Evolutionary conservation across 805 yeast genomes (phyloP), one percentile per base, ranked within the genome.

Genomic region (Candida pseudofarinosa): DNA sequence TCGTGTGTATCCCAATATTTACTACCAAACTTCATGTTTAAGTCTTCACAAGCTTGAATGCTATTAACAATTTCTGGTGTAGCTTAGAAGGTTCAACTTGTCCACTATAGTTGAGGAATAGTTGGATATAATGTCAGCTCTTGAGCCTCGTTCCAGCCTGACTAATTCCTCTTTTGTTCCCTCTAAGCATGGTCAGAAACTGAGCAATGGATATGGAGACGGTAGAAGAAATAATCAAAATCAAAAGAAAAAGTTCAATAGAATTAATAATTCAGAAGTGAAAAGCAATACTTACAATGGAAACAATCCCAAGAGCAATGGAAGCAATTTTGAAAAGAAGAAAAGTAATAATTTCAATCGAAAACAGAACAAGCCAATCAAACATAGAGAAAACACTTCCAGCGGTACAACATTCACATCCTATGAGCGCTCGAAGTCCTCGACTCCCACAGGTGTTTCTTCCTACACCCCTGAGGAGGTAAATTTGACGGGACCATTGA

Each of bases 401-500:
- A 23, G 10, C 28, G 10, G 10, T 10, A 23, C 10, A 10, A 10
- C 28, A 23, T 23, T 23, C 10, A 7, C 28, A 23, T 23, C 28
- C 10, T n/a, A n/a, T n/a, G 28, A 23, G 10, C 28, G 10, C 6
- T 23, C 28, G 10, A 23, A 23, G 10, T 23, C 28, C 10, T 23
- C 28, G 28, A 23, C 28, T 7, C 28, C 28, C 10, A 2, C 53
- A 44, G 39, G 50, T 55, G 4, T 47, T 58, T 19, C 62, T 61
- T 19, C 48, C 3, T 58, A 50, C 44, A 39, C 59, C 1, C 31
- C 35, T 1, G 48, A 51, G 12, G 66, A 63, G 20, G 43, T 58
- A 7, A 33, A 36, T 13, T 19, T 46, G 3, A 58, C 65, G 2
- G 76, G 74, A 0, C 55, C 56, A 3, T 37, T 70, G 7, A 56